These are phyloP conservation scores for Penicillium odoratum DNA, from an alignment of 495 filamentous ascomycete species.

Conservation along the genomic window DNA sequence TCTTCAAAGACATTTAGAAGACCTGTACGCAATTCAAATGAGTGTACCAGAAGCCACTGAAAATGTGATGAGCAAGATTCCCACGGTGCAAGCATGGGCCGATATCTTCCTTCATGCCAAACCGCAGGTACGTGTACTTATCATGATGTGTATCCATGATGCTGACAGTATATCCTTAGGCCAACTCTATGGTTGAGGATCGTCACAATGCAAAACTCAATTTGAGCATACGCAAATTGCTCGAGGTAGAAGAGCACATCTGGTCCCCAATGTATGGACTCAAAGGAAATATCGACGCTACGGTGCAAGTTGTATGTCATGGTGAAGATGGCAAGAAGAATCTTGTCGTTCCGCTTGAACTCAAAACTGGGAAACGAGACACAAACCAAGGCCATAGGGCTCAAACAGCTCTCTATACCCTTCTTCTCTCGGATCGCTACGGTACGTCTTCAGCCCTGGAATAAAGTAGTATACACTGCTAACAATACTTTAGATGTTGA, in stretches of 20 bases:
- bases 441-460: conserved; percentile 40
- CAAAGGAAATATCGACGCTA: conserved; percentile 98
- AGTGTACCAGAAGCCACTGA: conserved; percentile 67
- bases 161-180: conserved; percentile 37
- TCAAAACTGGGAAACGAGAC: conserved; percentile 88
- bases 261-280: conserved; percentile 97
- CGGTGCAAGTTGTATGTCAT: conserved; percentile 81
- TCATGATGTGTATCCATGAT: neutral
- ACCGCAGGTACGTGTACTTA: conserved; percentile 59
- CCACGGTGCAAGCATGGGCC: conserved; percentile 79
- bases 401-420: conserved; percentile 91
- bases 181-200: conserved; percentile 73
- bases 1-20: conserved; percentile 72
- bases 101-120: conserved; percentile 69
- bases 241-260: conserved; percentile 95
- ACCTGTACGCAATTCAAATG: conserved; percentile 80
- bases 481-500: conserved; percentile 63
- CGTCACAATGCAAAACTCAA: conserved; percentile 68
- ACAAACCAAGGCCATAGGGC: conserved; percentile 76
- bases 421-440: conserved; percentile 91
- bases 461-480: neutral
- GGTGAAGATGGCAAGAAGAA: conserved; percentile 62
- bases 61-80: conserved; percentile 76
- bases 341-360: conserved; percentile 85
- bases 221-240: conserved; percentile 86